A percentile compares a stretch with the other conserved stretches of the same genome.
Evolutionary conservation across 768 basidiomycete genomes (phyloP).

Genomic region (Leccinellum luteum): DNA sequence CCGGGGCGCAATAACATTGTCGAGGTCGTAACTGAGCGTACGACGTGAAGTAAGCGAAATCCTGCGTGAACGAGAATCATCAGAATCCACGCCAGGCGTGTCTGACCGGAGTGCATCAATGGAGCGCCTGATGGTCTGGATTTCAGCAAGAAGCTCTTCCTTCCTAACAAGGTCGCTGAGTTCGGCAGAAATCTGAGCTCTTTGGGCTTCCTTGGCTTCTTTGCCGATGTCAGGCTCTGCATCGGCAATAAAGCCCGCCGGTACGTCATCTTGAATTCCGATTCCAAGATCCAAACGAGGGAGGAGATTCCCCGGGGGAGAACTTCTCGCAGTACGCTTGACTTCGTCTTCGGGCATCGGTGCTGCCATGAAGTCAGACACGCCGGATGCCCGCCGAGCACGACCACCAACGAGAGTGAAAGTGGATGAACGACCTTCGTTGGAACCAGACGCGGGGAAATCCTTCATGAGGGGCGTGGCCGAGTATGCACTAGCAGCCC

Average conservation of each 20-base stretch:
- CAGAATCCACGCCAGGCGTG: slow-evolving; percentile 47
- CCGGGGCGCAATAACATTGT: slow-evolving; percentile 45
- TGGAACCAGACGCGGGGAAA: slow-evolving; percentile 48
- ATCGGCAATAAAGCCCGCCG: slow-evolving; percentile 62
- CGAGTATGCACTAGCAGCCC: slow-evolving; percentile 63
- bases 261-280: slow-evolving; percentile 74
- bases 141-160: slow-evolving; percentile 71
- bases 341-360: slow-evolving; percentile 62
- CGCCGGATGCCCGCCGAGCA: slow-evolving; percentile 58
- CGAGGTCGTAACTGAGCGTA: slow-evolving; percentile 67
- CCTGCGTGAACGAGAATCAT: slow-evolving; percentile 60
- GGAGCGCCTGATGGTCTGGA: slow-evolving; percentile 74
- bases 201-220: slow-evolving; percentile 33
- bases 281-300: slow-evolving; percentile 74
- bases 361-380: slow-evolving; percentile 72
- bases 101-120: slow-evolving; percentile 75
- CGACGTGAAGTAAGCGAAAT: slow-evolving; percentile 66
- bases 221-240: slow-evolving; percentile 31
- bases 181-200: slow-evolving; percentile 40
- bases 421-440: slow-evolving; percentile 40
- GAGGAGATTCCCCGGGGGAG: slow-evolving; percentile 50
- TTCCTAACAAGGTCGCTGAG: slow-evolving; percentile 58
- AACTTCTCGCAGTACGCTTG: slow-evolving; percentile 45
- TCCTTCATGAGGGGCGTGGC: slow-evolving; percentile 67
- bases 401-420: slow-evolving; percentile 54